Conservation (phyloP, 2,329 filamentous ascomycete species). For the Aspergillus oerlinghausenensis region DNA sequence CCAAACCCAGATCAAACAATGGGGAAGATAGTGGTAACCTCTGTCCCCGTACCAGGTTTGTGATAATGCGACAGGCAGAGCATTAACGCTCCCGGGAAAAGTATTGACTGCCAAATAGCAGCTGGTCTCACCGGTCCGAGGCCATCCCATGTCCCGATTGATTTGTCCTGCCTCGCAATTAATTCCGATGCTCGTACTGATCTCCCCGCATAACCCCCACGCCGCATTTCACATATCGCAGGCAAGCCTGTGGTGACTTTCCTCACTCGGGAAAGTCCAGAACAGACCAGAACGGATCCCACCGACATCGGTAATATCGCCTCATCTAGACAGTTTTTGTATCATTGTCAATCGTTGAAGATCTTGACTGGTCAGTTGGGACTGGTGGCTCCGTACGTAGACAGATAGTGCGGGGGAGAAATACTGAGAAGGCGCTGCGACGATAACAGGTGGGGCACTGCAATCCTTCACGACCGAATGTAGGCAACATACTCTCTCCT, state of each 20-base stretch:
- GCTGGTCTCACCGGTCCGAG: not conserved
- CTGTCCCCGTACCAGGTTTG: not conserved
- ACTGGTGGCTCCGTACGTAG: not conserved
- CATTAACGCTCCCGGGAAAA: not conserved
- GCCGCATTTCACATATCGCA: not conserved
- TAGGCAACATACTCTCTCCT: not conserved
- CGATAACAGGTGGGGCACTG: not conserved
- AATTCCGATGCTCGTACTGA: not conserved
- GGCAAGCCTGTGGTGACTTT: not conserved
- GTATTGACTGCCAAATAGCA: not conserved
- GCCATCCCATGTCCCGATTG: not conserved
- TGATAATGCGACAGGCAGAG: not conserved
- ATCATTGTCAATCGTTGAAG: too few species aligned
- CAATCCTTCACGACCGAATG: not conserved
- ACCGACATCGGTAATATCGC: not conserved
- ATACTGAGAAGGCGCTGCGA: not conserved
- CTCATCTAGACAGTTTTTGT: not conserved
- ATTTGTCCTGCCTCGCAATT: not conserved
- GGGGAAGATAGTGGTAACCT: not conserved
- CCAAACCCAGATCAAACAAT: not conserved
- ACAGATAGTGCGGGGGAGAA: not conserved
- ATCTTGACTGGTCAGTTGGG: not conserved
- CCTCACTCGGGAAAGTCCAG: not conserved
- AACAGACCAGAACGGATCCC: not conserved
- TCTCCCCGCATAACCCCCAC: not conserved